These are phyloP conservation scores for Phytophthora pistaciae DNA, from an alignment of 352 stramenopile species.

Conservation along the genomic window DNA sequence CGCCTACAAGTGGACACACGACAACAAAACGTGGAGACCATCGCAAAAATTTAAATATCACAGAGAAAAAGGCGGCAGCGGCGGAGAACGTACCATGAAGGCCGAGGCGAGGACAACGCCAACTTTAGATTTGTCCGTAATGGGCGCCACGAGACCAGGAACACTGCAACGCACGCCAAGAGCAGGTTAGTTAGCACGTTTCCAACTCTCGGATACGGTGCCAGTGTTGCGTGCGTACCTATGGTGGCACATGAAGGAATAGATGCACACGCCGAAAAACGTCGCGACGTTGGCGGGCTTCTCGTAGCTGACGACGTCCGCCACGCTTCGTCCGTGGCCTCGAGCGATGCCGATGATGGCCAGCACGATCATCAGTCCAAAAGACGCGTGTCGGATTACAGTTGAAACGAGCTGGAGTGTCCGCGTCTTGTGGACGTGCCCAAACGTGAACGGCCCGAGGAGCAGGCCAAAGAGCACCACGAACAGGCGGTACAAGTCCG, in stretches of 20 bases:
- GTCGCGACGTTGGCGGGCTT: conserved; percentile 75
- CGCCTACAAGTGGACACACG: conserved; percentile 46
- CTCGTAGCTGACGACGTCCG: conserved; percentile 81
- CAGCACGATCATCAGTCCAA: conserved; percentile 87
- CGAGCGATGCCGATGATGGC: conserved; percentile 73
- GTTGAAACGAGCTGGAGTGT: conserved; percentile 83
- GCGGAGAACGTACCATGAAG: conserved; percentile 65
- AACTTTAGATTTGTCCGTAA: conserved; percentile 85
- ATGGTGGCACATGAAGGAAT: conserved; percentile 93
- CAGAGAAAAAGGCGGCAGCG: conserved; percentile 1
- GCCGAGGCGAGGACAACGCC: conserved; percentile 63
- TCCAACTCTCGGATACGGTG: background rate
- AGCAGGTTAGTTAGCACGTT: conserved; percentile 4
- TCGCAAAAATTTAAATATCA: conserved; percentile 7
- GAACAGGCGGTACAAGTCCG: conserved; percentile 85
- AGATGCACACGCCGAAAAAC: conserved; percentile 91
- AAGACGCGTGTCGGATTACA: conserved; percentile 84
- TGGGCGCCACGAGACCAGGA: conserved; percentile 82
- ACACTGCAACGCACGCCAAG: conserved; percentile 48
- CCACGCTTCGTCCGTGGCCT: conserved; percentile 64
- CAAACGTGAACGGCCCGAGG: conserved; percentile 82
- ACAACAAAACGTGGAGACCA: conserved; percentile 13
- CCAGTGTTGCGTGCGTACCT: conserved; percentile 45
- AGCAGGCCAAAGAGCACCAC: conserved; percentile 78
- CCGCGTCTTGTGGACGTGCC: conserved; percentile 87